Base-by-base conservation (phyloP, 169 alveolate species). In the Theileria orientalis region DNA sequence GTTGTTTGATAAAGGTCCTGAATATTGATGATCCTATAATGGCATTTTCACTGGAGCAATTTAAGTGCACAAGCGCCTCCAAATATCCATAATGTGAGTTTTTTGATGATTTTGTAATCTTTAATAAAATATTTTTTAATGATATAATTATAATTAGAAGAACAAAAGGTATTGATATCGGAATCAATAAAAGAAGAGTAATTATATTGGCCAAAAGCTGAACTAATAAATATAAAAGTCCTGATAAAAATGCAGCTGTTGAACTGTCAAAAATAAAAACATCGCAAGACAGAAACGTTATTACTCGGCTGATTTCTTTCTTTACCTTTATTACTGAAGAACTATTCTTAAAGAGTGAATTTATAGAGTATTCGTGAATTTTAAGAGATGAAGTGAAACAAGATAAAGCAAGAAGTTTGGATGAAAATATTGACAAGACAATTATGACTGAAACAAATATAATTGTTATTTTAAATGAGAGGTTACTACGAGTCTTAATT, bases 281-380 rank as follows among this genome's bases (percentile, higher is more conserved):
- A 69, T 76, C 85, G 14, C 78, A 76, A 0, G 78, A 35, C 19
- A 75, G 63, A 33, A 67, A 76, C 19, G 85, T 76, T 3, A 76
- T 33, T 21, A 69, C 56, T n/a, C 14, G 42, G 32, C 73, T 57
- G 51, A 69, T 40, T 16, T 40, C 37, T 14, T 37, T 49, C n/a
- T n/a, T n/a, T n/a, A n/a, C n/a, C n/a, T n/a, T n/a, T n/a, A n/a
- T n/a, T n/a, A n/a, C n/a, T n/a, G n/a, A n/a, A n/a, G n/a, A n/a
- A n/a, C n/a, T n/a, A n/a, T n/a, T n/a, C n/a, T n/a, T n/a, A n/a
- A n/a, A n/a, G n/a, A n/a, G n/a, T n/a, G n/a, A n/a, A n/a, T n/a
- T n/a, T n/a, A n/a, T n/a, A n/a, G n/a, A n/a, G 46, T 23, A 76
- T 19, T 47, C 63, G 63, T 76, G 85, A 0, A 76, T 67, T 33